These are phyloP conservation scores for Kazachstania sp. DNA, from an alignment of 1,139 yeast genomes.

Conservation along the genomic window DNA sequence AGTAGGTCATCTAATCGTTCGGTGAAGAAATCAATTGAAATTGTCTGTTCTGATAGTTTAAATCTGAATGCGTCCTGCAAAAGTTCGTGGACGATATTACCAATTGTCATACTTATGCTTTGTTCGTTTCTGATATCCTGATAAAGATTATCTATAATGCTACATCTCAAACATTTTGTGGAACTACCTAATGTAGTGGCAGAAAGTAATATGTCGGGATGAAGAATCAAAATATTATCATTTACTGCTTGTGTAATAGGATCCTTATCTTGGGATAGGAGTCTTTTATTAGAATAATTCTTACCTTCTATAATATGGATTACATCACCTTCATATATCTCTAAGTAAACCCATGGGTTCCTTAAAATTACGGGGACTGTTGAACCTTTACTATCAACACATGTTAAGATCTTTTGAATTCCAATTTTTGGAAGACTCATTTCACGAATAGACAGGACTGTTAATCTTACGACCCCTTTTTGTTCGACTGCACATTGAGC, in stretches of 20 bases:
- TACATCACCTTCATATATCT: conserved; percentile 42
- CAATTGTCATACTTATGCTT: conserved; percentile 57
- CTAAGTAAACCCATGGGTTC: conserved; percentile 43
- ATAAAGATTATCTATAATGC: conserved; percentile 51
- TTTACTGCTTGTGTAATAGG: conserved; percentile 45
- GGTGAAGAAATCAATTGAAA: conserved; percentile 38
- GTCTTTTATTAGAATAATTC: conserved; percentile 29
- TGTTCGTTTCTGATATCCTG: conserved; percentile 45
- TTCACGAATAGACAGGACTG: conserved; percentile 33
- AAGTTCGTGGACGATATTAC: conserved; percentile 69
- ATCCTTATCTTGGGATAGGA: conserved; percentile 26
- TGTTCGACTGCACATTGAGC: conserved; percentile 41
- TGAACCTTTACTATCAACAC: conserved; percentile 33
- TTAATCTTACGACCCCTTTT: conserved; percentile 42
- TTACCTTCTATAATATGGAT: conserved; percentile 49
- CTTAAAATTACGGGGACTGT: conserved; percentile 40
- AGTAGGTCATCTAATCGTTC: conserved; percentile 41
- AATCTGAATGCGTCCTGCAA: conserved; percentile 58
- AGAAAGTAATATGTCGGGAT: conserved; percentile 75
- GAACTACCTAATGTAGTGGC: conserved; percentile 80
- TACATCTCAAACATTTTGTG: conserved; percentile 60
- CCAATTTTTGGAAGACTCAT: conserved; percentile 30
- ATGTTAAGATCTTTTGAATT: conserved; percentile 44
- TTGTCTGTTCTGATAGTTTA: conserved; percentile 29
- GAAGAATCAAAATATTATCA: conserved; percentile 59